Base-by-base conservation (phyloP, 179 eudicot species). In the Kewa caespitosa region DNA sequence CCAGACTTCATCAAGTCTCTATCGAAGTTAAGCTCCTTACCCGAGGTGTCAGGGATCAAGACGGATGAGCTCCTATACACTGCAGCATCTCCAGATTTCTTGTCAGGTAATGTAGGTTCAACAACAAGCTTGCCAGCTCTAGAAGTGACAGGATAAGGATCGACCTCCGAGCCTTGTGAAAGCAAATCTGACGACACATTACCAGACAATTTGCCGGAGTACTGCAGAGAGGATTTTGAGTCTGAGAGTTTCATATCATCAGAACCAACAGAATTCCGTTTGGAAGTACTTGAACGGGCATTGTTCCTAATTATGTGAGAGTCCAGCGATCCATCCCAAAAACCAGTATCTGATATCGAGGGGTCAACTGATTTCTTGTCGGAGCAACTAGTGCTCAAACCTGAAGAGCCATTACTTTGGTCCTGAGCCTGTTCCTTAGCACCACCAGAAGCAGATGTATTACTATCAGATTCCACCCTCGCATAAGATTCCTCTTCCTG, bases 321-420 rank as follows among this genome's bases (percentile, higher is more conserved):
- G 25, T 85, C 82, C 34, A 87, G 75, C 52, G 84, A 65, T 77
- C 90, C 98, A 67, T 86, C 92, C 94, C 91, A 87, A 65, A 91
- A 89, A 68, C 83, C 92, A 87, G 93, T 79, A 38, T 86, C 73
- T 22, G 85, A 67, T 60, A 78, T 62, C 65, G 89, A 74, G 70
- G 97, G 85, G 59, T 80, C 91, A 62, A 82, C 73, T 73, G 79
- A 78, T 75, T 86, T 82, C 74, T 79, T 84, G 46, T 38, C 78
- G 66, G 89, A 79, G 73, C 73, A 83, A 78, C 77, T 80, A 72
- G 67, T 68, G 77, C 75, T 81, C 67, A 71, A 82, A 66, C 80
- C 81, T 36, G 89, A 83, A 76, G 81, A 69, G 32, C 74, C 77
- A 48, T 78, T 67, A 17, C 82, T 52, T 57, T 63, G 75, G 55